Evolutionary conservation across 805 yeast genomes (phyloP).

Genomic region (Saturnispora kantuleensis): DNA sequence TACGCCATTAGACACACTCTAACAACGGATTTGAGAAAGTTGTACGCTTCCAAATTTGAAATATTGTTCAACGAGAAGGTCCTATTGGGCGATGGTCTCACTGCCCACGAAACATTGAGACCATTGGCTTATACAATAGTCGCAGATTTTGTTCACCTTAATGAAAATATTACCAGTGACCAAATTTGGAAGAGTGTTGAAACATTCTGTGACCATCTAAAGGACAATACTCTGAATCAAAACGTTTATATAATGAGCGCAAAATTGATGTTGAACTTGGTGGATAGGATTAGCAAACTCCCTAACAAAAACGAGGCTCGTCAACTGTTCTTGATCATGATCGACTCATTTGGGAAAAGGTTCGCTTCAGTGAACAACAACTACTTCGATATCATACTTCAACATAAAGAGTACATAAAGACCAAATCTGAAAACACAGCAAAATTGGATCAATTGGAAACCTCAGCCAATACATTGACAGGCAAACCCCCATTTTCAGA

Average conservation of each 20-base stretch:
- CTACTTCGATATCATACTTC: conserved; percentile 52
- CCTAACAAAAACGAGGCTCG: conserved; percentile 76
- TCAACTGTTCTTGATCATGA: conserved; percentile 74
- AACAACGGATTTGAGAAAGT: conserved; percentile 74
- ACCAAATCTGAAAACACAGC: conserved; percentile 34
- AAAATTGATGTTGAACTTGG: conserved; percentile 73
- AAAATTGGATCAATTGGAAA: conserved; percentile 29
- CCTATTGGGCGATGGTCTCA: conserved; percentile 84
- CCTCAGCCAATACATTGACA: conserved; percentile 30
- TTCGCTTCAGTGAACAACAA: conserved; percentile 68
- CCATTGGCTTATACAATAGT: conserved; percentile 93
- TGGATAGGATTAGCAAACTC: conserved; percentile 76
- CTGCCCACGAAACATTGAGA: conserved; percentile 79
- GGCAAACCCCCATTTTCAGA: conserved; percentile 17
- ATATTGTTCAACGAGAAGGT: conserved; percentile 78
- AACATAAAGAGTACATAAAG: conserved; percentile 45
- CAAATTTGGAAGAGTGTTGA: conserved; percentile 84
- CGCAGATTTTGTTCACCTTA: conserved; percentile 90
- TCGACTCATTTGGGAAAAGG: conserved; percentile 80
- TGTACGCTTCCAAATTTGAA: conserved; percentile 80
- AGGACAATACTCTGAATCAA: conserved; percentile 72
- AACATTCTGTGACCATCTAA: conserved; percentile 69
- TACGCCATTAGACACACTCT: conserved; percentile 95
- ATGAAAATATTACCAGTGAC: conserved; percentile 68
- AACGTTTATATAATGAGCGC: conserved; percentile 97